Conservation (phyloP, 768 basidiomycete species). For the Daedalea quercina region DNA sequence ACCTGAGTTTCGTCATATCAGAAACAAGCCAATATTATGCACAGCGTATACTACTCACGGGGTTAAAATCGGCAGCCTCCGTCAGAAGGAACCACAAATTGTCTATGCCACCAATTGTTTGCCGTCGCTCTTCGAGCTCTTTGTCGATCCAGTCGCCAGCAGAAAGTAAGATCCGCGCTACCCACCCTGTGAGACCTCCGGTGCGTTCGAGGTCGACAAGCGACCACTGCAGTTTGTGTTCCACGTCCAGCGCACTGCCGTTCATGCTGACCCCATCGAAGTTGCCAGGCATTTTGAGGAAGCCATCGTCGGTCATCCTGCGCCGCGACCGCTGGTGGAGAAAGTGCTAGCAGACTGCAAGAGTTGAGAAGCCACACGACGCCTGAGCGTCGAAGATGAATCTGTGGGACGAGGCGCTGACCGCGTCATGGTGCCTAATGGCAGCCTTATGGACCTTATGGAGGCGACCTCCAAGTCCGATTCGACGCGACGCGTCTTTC, state of each 20-base stretch:
- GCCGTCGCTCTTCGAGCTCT: slow-evolving; percentile 11
- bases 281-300: neutral
- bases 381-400: too few relatives aligned
- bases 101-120: slow-evolving; percentile 19
- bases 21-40: neutral
- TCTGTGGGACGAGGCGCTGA: too few relatives aligned
- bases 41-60: slow-evolving; percentile 6
- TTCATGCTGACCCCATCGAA: slow-evolving; percentile 7
- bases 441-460: too few relatives aligned
- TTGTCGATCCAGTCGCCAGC: slow-evolving; percentile 10
- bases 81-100: slow-evolving; percentile 16
- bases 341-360: too few relatives aligned
- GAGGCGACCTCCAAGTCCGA: too few relatives aligned
- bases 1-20: slow-evolving; percentile 6
- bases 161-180: slow-evolving; percentile 1
- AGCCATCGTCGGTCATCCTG: neutral
- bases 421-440: too few relatives aligned
- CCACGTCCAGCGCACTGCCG: slow-evolving; percentile 5
- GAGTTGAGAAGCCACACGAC: too few relatives aligned
- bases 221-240: slow-evolving; percentile 11
- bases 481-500: too few relatives aligned
- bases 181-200: slow-evolving; percentile 7
- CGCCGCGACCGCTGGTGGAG: too few relatives aligned
- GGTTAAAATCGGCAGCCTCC: slow-evolving; percentile 17
- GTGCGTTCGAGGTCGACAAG: slow-evolving; percentile 6